A percentile compares a stretch with the other conserved stretches of the same genome.
Evolutionary conservation across 305 asterid genomes (phyloP).

Genomic region (Striga hermonthica): DNA sequence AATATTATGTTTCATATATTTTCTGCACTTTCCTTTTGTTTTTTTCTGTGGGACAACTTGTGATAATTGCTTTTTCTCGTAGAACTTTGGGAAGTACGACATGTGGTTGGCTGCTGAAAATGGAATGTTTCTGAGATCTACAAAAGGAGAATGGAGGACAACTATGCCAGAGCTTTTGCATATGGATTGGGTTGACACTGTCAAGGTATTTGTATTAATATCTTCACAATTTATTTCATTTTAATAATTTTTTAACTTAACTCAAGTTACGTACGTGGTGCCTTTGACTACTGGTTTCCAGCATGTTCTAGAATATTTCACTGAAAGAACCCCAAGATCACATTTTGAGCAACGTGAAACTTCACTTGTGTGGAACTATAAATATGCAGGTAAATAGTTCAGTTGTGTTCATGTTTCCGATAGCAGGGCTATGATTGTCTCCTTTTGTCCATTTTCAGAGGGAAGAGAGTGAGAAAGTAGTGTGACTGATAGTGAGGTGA

Average conservation of each 20-base stretch:
- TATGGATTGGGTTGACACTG: constrained; percentile 87
- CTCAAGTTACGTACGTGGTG: constrained; percentile 28
- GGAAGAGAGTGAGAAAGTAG: not conserved
- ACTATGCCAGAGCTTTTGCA: constrained; percentile 87
- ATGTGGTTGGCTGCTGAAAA: constrained; percentile 94
- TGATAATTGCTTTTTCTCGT: constrained; percentile 30
- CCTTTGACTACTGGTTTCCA: constrained; percentile 33
- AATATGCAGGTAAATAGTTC: constrained; percentile 65
- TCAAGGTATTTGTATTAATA: constrained; percentile 43
- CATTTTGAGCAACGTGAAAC: constrained; percentile 71
- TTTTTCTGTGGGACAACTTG: not conserved
- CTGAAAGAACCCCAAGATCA: constrained; percentile 89
- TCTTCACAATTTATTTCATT: not conserved
- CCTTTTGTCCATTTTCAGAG: not conserved
- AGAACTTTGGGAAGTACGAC: constrained; percentile 71
- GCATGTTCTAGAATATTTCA: constrained; percentile 84
- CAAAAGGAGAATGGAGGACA: constrained; percentile 82
- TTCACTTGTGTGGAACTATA: constrained; percentile 86
- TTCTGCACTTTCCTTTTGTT: not conserved
- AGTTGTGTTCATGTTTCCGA: not conserved
- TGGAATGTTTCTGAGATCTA: constrained; percentile 84
- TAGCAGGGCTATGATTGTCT: not conserved
- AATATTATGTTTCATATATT: too few relatives aligned
- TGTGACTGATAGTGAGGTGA: not conserved
- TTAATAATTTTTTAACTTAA: not conserved